Evolutionary conservation across 2,329 filamentous ascomycete species (phyloP).

Genomic region (Dichotomopilus funicola): DNA sequence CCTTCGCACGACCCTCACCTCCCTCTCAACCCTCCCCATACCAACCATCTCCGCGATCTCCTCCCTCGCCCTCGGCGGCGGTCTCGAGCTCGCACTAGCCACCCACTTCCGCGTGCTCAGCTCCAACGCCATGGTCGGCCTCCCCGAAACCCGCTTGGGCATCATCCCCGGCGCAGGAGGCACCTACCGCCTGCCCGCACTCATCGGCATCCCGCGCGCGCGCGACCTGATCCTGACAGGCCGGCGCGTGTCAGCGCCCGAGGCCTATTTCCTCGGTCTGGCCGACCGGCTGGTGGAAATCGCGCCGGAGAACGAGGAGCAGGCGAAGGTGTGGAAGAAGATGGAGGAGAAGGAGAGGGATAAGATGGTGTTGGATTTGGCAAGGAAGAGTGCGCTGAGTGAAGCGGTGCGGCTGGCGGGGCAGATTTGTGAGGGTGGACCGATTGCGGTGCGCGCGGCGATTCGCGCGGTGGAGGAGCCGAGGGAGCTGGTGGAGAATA

Average conservation of each 20-base stretch:
- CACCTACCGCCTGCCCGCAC: conserved; percentile 74
- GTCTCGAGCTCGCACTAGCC: conserved; percentile 83
- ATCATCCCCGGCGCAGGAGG: conserved; percentile 95
- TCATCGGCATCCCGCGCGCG: conserved; percentile 77
- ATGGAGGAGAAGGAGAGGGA: conserved; percentile 34
- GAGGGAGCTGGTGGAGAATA: conserved; percentile 72
- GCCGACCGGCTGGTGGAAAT: conserved; percentile 87
- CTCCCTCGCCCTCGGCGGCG: conserved; percentile 82
- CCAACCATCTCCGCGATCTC: conserved; percentile 86
- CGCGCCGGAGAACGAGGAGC: conserved; percentile 24
- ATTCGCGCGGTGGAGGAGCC: conserved; percentile 70
- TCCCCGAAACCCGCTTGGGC: conserved; percentile 86
- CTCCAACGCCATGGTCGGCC: conserved; percentile 68
- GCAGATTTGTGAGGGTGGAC: conserved; percentile 78
- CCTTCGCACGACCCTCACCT: conserved; percentile 69
- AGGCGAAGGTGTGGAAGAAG: conserved; percentile 28
- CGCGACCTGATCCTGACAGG: conserved; percentile 87
- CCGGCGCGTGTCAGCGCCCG: conserved; percentile 70
- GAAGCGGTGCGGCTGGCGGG: conserved; percentile 72
- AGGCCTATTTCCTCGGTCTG: conserved; percentile 87
- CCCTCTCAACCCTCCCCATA: conserved; percentile 69
- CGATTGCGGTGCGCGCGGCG: conserved; percentile 72
- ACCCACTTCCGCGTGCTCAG: conserved; percentile 85
- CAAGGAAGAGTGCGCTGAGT: conserved; percentile 61
- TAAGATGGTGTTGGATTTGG: conserved; percentile 44